These are phyloP conservation scores for Pythium plurisporium DNA, from an alignment of 352 stramenopile genomes.

Conservation along the genomic window DNA sequence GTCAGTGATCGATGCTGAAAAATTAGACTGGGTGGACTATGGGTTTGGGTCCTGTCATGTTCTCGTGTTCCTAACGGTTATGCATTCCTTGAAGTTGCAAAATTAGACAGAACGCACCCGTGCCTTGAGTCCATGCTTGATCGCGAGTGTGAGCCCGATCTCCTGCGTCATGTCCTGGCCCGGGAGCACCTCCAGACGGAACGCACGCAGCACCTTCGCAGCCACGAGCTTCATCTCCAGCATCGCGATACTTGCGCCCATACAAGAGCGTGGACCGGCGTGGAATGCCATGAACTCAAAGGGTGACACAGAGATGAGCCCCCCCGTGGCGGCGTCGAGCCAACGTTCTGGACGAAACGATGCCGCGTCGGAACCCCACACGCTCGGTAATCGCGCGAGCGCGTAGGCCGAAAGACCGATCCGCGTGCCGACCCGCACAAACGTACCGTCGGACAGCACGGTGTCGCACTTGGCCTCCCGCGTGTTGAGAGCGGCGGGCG, in stretches of 20 bases:
- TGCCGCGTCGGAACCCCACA: constrained; percentile 49
- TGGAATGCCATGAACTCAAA: constrained; percentile 77
- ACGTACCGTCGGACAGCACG: constrained; percentile 55
- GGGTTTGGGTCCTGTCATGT: too few relatives aligned
- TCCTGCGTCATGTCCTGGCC: constrained; percentile 39
- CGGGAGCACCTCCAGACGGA: constrained; percentile 32
- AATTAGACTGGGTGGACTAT: not conserved
- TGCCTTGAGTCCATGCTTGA: constrained; percentile 28
- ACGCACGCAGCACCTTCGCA: constrained; percentile 39
- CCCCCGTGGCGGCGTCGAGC: constrained; percentile 59
- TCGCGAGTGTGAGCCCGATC: constrained; percentile 46
- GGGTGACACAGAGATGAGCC: constrained; percentile 44
- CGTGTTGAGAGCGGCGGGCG: constrained; percentile 30
- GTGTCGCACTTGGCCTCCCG: constrained; percentile 56
- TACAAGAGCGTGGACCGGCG: constrained; percentile 54
- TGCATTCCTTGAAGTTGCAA: too few relatives aligned
- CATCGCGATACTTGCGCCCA: constrained; percentile 72
- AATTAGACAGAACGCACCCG: not conserved
- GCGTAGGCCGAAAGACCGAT: constrained; percentile 71
- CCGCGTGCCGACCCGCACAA: constrained; percentile 55
- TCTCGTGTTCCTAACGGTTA: too few relatives aligned
- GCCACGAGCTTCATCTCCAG: constrained; percentile 63
- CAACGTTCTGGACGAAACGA: constrained; percentile 66
- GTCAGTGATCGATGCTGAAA: constrained; percentile 17
- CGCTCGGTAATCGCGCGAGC: constrained; percentile 53